phyloP scores from a whole-genome alignment of 768 basidiomycete genomes.

The Arthromyces matolae region DNA sequence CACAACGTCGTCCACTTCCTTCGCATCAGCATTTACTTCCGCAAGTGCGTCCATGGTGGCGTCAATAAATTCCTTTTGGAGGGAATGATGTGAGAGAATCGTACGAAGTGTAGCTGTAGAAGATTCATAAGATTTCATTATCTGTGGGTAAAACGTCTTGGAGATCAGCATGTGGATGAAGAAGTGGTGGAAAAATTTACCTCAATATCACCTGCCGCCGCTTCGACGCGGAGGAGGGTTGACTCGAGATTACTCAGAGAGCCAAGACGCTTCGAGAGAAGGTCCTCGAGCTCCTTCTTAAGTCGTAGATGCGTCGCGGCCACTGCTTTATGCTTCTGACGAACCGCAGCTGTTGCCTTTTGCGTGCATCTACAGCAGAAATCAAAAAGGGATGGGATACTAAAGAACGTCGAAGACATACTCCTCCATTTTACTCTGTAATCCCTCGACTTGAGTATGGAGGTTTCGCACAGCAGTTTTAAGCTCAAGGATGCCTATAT shows the following conservation, averaged over 20 bases:
- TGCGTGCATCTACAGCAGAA: conserved; percentile 51
- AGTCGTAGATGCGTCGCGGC: conserved; percentile 78
- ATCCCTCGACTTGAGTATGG: conserved; percentile 60
- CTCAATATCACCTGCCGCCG: conserved; percentile 85
- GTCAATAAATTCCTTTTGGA: conserved; percentile 77
- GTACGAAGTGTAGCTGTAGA: conserved; percentile 74
- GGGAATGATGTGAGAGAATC: conserved; percentile 75
- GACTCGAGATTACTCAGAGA: conserved; percentile 72
- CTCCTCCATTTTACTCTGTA: conserved; percentile 74
- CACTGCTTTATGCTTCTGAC: conserved; percentile 64
- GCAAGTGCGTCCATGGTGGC: conserved; percentile 86
- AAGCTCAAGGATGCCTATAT: conserved; percentile 78
- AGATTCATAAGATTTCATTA: conserved; percentile 81
- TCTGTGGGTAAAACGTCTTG: conserved; percentile 32
- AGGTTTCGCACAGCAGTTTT: conserved; percentile 66
- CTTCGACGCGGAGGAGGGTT: conserved; percentile 79
- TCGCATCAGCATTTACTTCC: conserved; percentile 76
- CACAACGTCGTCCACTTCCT: conserved; percentile 79
- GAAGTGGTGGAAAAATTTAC: conserved; percentile 36
- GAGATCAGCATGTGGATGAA: not conserved
- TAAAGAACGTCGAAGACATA: conserved; percentile 29
- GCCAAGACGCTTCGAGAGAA: conserved; percentile 69
- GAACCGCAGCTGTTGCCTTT: conserved; percentile 63
- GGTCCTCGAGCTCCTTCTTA: conserved; percentile 76
- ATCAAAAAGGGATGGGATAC: conserved; percentile 1